These are phyloP conservation scores for Pseudogymnoascus sp. DNA, from an alignment of 2,329 filamentous ascomycete genomes.

Conservation along the genomic window DNA sequence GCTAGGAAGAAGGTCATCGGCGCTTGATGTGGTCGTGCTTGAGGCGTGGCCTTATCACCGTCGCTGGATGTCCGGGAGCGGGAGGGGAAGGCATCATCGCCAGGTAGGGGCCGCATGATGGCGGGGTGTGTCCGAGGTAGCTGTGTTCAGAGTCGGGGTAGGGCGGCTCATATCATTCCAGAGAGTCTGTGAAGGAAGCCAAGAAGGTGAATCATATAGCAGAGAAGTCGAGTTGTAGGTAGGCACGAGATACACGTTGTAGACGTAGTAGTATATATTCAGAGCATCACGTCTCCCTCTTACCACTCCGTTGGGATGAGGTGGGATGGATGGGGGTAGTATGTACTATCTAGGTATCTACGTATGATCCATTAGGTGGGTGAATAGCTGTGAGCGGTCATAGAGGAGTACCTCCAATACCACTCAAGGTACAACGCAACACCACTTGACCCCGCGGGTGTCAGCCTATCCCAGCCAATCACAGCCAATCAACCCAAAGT, in stretches of 20 bases:
- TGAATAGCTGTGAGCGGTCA: background rate
- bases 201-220: background rate
- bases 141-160: background rate
- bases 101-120: conserved; percentile 39
- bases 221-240: background rate
- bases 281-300: background rate
- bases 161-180: conserved; percentile 6
- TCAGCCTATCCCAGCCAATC: background rate
- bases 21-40: conserved; percentile 27
- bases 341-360: conserved; percentile 4
- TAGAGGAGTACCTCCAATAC: background rate
- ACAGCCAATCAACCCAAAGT: background rate
- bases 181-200: background rate
- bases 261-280: background rate
- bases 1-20: conserved; percentile 46
- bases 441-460: conserved; percentile 5
- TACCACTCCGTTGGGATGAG: conserved; percentile 4
- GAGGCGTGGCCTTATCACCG: conserved; percentile 31
- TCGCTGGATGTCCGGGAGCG: conserved; percentile 33
- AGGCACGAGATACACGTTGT: background rate
- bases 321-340: background rate
- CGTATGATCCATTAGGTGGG: background rate
- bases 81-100: conserved; percentile 36
- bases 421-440: conserved; percentile 7
- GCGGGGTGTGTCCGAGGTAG: conserved; percentile 10